Conservation (phyloP, 805 yeast species). For the Candida sphagnicola region DNA sequence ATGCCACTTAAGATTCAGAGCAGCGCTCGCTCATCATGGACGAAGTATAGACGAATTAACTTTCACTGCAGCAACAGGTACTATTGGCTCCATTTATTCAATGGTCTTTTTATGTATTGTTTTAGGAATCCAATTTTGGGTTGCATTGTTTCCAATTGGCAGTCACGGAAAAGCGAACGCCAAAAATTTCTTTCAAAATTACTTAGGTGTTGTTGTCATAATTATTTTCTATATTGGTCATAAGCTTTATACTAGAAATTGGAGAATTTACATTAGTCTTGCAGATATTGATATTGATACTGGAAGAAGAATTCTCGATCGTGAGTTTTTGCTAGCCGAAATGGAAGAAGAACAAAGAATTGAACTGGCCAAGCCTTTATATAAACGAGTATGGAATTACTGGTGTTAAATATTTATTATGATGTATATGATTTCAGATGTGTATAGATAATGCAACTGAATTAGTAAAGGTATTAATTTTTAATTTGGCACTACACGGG, state of each 20-base stretch:
- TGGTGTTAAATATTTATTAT: constrained; percentile 19
- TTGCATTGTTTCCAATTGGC: constrained; percentile 37
- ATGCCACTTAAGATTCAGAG: constrained; percentile 39
- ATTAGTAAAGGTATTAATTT: background rate
- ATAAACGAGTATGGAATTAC: constrained; percentile 18
- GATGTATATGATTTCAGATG: constrained; percentile 6
- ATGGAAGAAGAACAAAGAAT: constrained; percentile 29
- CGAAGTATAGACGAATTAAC: constrained; percentile 30
- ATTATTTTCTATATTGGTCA: constrained; percentile 35
- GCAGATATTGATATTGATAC: constrained; percentile 34
- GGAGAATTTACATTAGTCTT: constrained; percentile 28
- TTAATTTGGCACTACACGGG: constrained; percentile 12
- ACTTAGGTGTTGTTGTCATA: constrained; percentile 30
- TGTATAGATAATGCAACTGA: background rate
- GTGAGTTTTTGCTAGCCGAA: constrained; percentile 30
- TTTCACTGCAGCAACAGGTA: constrained; percentile 32
- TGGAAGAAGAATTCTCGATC: constrained; percentile 29
- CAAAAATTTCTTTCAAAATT: constrained; percentile 33
- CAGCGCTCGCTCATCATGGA: constrained; percentile 32
- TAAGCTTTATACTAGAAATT: constrained; percentile 30
- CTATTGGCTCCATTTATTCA: constrained; percentile 34
- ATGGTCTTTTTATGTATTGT: constrained; percentile 28
- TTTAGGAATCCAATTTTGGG: constrained; percentile 34
- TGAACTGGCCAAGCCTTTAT: constrained; percentile 20
- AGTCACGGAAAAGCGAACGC: constrained; percentile 25